Evolutionary conservation across 2,329 filamentous ascomycete species (phyloP).

Genomic region (Fusarium sublunatum): DNA sequence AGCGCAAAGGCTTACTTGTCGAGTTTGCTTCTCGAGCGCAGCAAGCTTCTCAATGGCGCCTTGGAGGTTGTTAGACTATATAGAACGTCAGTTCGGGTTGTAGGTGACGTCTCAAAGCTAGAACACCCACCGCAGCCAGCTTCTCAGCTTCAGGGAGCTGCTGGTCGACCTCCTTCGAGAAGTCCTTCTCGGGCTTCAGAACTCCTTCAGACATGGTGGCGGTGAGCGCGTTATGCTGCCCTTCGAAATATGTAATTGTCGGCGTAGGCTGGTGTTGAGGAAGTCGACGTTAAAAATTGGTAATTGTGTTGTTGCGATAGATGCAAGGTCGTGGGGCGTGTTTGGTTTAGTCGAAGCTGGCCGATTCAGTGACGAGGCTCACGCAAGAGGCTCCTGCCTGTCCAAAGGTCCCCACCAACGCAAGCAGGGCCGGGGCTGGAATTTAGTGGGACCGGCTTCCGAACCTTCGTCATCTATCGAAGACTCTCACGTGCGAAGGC

Average conservation of each 20-base stretch:
- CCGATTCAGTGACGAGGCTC: slow-evolving; percentile 49
- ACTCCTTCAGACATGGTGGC: slow-evolving; percentile 79
- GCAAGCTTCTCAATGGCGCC: slow-evolving; percentile 94
- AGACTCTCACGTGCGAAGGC: not conserved
- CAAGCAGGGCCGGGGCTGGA: slow-evolving; percentile 33
- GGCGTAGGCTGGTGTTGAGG: not conserved
- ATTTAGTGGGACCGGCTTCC: slow-evolving; percentile 41
- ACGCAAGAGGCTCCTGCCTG: slow-evolving; percentile 56
- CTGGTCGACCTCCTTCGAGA: slow-evolving; percentile 93
- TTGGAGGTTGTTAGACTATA: slow-evolving; percentile 76
- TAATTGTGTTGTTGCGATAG: slow-evolving; percentile 37
- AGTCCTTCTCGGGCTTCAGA: slow-evolving; percentile 98
- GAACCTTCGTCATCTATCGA: slow-evolving; percentile 10
- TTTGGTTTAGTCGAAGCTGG: slow-evolving; percentile 44
- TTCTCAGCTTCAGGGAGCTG: slow-evolving; percentile 90
- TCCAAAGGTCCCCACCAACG: slow-evolving; percentile 33
- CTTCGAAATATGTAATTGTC: not conserved
- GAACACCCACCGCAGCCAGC: slow-evolving; percentile 80
- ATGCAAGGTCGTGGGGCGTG: slow-evolving; percentile 41
- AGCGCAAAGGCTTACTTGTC: slow-evolving; percentile 73
- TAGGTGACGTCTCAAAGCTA: not conserved
- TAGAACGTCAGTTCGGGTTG: slow-evolving; percentile 24
- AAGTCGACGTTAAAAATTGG: slow-evolving; percentile 15
- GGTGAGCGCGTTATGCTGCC: slow-evolving; percentile 16
- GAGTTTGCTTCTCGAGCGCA: slow-evolving; percentile 92